Conservation (phyloP, 108 stramenopile genomes). For the Asterionellopsis glacialis region DNA sequence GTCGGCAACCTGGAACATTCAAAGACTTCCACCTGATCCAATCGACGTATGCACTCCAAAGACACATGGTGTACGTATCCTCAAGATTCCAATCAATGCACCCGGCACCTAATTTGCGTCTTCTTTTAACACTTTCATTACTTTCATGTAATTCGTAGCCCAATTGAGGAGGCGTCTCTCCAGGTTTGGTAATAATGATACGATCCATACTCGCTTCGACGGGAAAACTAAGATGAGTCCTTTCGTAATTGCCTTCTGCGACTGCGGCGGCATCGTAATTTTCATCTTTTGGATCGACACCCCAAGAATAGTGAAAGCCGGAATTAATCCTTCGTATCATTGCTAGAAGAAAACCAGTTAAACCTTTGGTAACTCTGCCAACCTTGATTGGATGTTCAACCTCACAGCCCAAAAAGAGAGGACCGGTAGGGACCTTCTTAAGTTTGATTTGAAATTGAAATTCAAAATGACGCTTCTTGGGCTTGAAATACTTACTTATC, state of each 20-base stretch:
- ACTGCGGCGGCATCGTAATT: slow-evolving; percentile 2
- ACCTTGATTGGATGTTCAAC: slow-evolving; percentile 51
- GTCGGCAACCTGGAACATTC: slow-evolving; percentile 54
- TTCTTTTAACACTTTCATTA: slow-evolving; percentile 42
- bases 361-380: slow-evolving; percentile 41
- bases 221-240: slow-evolving; percentile 63
- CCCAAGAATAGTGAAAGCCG: slow-evolving; percentile 60
- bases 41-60: slow-evolving; percentile 47
- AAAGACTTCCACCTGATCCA: slow-evolving; percentile 55
- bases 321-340: slow-evolving; percentile 62
- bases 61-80: slow-evolving; percentile 67
- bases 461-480: slow-evolving; percentile 63
- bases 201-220: slow-evolving; percentile 72
- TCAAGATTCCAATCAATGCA: slow-evolving; percentile 45
- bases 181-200: slow-evolving; percentile 59
- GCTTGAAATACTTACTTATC: slow-evolving; percentile 39
- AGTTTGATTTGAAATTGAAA: slow-evolving; percentile 78
- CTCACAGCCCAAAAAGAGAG: slow-evolving; percentile 66
- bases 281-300: slow-evolving; percentile 16
- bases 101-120: slow-evolving; percentile 48
- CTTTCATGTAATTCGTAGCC: slow-evolving; percentile 50
- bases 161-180: slow-evolving; percentile 51
- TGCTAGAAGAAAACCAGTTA: slow-evolving; percentile 39
- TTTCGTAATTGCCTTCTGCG: slow-evolving; percentile 36
- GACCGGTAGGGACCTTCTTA: slow-evolving; percentile 52